phyloP scores from a whole-genome alignment of 768 basidiomycete genomes.

The Thelephora ganbajun region DNA sequence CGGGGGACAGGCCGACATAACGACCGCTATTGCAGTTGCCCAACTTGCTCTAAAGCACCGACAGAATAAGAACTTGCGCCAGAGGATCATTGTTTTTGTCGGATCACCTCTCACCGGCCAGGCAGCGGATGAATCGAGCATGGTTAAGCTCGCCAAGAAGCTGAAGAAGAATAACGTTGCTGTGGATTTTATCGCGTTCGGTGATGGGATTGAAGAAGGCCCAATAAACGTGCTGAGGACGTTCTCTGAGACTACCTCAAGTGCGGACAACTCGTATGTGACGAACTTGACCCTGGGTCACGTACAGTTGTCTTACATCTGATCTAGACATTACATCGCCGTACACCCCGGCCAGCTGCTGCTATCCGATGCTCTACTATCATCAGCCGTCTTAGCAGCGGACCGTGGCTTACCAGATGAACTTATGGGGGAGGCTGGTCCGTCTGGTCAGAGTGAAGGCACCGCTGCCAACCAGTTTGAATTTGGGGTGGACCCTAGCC shows the following conservation, averaged over 20 bases:
- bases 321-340: constrained; percentile 60
- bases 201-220: constrained; percentile 74
- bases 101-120: constrained; percentile 72
- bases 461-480: constrained; percentile 42
- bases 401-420: constrained; percentile 62
- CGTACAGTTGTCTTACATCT: not conserved
- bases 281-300: not conserved
- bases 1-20: constrained; percentile 73
- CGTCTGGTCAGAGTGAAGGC: constrained; percentile 26
- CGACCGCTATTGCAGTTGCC: constrained; percentile 85
- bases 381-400: constrained; percentile 69
- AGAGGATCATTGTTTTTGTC: constrained; percentile 89
- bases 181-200: constrained; percentile 82
- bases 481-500: constrained; percentile 86
- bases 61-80: constrained; percentile 96
- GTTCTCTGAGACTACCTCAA: constrained; percentile 74
- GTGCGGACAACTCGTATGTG: constrained; percentile 77
- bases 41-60: constrained; percentile 95
- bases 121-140: constrained; percentile 60
- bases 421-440: constrained; percentile 35
- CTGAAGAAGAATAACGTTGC: constrained; percentile 99
- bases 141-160: constrained; percentile 88
- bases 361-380: constrained; percentile 70
- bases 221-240: constrained; percentile 58
- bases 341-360: constrained; percentile 69